Percentiles rank a stretch among this genome's conserved stretches.
These are phyloP conservation scores for Gaeumannomyces sp. DNA, from an alignment of 2,329 filamentous ascomycete genomes.

Conservation along the genomic window DNA sequence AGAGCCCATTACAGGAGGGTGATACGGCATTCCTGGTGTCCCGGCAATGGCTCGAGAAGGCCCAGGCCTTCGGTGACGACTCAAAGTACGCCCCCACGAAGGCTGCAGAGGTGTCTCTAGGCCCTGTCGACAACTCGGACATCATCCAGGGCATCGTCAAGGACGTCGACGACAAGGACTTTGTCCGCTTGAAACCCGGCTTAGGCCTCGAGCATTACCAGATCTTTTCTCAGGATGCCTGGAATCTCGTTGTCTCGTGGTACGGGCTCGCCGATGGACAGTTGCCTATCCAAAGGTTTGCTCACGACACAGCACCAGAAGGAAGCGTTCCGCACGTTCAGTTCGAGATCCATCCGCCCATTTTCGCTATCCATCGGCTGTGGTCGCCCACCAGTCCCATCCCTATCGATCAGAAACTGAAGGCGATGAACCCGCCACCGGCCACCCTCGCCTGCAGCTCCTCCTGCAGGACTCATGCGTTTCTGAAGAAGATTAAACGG, in stretches of 20 bases:
- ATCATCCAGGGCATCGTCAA: conserved; percentile 59
- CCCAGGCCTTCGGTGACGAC: conserved; percentile 60
- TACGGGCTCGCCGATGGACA: conserved; percentile 70
- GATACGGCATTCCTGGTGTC: conserved; percentile 74
- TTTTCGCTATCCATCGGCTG: conserved; percentile 80
- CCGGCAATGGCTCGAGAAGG: conserved; percentile 68
- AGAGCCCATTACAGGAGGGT: conserved; percentile 57
- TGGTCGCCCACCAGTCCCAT: conserved; percentile 54
- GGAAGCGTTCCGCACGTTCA: conserved; percentile 59
- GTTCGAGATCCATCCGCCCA: conserved; percentile 78
- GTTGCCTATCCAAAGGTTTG: conserved; percentile 65
- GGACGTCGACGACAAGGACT: conserved; percentile 46
- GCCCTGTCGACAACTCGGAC: conserved; percentile 81
- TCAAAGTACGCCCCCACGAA: conserved; percentile 52
- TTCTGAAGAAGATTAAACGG: conserved; percentile 68
- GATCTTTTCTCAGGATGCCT: conserved; percentile 71
- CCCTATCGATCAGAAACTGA: conserved; percentile 50
- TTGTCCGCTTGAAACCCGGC: conserved; percentile 68
- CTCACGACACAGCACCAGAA: conserved; percentile 66
- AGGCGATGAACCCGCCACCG: conserved; percentile 55
- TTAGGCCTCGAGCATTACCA: conserved; percentile 66
- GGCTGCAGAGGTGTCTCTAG: conserved; percentile 54
- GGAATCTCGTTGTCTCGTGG: conserved; percentile 75
- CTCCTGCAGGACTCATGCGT: conserved; percentile 63
- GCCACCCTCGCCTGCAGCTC: conserved; percentile 65